Evolutionary conservation across 192 early-diverging fungal genomes (phyloP).

Genomic region (Pilobolus umbonatus): DNA sequence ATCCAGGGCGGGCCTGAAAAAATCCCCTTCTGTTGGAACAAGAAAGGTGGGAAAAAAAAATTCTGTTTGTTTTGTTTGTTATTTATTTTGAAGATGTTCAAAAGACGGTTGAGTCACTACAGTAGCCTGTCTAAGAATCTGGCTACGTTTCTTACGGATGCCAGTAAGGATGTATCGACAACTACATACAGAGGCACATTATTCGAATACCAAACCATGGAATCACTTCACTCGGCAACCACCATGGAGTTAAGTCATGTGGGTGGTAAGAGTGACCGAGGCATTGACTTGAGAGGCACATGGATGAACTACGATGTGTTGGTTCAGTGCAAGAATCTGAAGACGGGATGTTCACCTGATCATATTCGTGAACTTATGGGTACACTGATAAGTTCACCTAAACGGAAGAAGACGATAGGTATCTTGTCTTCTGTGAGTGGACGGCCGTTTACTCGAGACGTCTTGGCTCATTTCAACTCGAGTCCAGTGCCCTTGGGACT

Average conservation of each 20-base stretch:
- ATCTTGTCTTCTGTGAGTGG: constrained; percentile 7
- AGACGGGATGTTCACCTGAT: constrained; percentile 19
- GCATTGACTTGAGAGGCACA: constrained; percentile 19
- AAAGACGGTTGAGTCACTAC: constrained; percentile 4
- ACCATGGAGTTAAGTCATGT: constrained; percentile 16
- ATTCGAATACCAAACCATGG: constrained; percentile 18
- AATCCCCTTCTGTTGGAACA: no score
- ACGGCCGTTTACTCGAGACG: constrained; percentile 10
- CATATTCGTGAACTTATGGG: constrained; percentile 19
- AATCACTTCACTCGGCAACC: background rate
- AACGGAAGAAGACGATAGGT: constrained; percentile 1
- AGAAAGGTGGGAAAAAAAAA: no score
- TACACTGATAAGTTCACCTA: background rate
- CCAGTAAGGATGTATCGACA: background rate
- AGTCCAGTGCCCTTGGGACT: constrained; percentile 21
- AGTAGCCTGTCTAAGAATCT: background rate
- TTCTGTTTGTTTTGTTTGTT: background rate
- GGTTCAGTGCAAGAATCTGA: constrained; percentile 21
- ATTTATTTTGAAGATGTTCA: constrained; percentile 1
- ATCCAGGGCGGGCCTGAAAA: background rate
- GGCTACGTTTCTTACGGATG: background rate
- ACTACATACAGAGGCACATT: constrained; percentile 16
- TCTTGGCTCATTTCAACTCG: constrained; percentile 8
- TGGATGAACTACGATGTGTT: constrained; percentile 17
- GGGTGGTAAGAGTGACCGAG: constrained; percentile 19